Conservation (phyloP, 805 yeast genomes). For the Candida tallmaniae region DNA sequence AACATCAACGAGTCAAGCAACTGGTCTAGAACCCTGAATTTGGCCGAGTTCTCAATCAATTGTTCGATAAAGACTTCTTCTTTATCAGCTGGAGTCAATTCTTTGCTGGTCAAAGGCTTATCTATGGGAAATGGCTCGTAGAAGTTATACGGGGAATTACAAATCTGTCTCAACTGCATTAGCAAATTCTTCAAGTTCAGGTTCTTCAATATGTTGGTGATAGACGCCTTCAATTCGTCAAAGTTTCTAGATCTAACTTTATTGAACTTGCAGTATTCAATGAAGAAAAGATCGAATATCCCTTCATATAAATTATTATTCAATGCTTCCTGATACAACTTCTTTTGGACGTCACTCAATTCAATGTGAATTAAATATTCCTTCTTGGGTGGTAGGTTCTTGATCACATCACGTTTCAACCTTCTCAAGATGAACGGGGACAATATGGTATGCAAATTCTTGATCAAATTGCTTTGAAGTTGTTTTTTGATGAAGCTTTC, state of each 20-base stretch:
- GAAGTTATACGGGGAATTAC: slow-evolving; percentile 82
- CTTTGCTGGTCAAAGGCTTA: slow-evolving; percentile 18
- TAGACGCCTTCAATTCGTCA: slow-evolving; percentile 3
- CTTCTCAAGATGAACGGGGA: slow-evolving; percentile 86
- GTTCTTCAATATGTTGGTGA: slow-evolving; percentile 5
- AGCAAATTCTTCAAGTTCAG: slow-evolving; percentile 52
- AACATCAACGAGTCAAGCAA: slow-evolving; percentile 52
- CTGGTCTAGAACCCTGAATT: slow-evolving; percentile 65
- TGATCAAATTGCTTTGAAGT: slow-evolving; percentile 49
- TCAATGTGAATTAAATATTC: slow-evolving; percentile 80
- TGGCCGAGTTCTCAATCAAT: slow-evolving; percentile 59
- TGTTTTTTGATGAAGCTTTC: slow-evolving; percentile 54
- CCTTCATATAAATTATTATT: slow-evolving; percentile 39
- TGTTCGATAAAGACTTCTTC: slow-evolving; percentile 26
- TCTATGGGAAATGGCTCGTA: slow-evolving; percentile 66
- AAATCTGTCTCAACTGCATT: slow-evolving; percentile 82
- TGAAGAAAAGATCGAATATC: slow-evolving; percentile 43
- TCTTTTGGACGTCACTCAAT: slow-evolving; percentile 57
- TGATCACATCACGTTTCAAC: slow-evolving; percentile 68
- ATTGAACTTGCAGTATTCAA: slow-evolving; percentile 48
- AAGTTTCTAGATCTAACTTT: slow-evolving; percentile 4
- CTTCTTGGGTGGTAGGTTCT: slow-evolving; percentile 77
- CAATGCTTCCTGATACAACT: slow-evolving; percentile 55
- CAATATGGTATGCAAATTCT: slow-evolving; percentile 79
- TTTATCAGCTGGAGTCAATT: slow-evolving; percentile 14